A percentile compares a stretch with the other conserved stretches of the same genome.
Conservation (phyloP, 1,284 basidiomycete genomes). For the Cryptococcus sp. region DNA sequence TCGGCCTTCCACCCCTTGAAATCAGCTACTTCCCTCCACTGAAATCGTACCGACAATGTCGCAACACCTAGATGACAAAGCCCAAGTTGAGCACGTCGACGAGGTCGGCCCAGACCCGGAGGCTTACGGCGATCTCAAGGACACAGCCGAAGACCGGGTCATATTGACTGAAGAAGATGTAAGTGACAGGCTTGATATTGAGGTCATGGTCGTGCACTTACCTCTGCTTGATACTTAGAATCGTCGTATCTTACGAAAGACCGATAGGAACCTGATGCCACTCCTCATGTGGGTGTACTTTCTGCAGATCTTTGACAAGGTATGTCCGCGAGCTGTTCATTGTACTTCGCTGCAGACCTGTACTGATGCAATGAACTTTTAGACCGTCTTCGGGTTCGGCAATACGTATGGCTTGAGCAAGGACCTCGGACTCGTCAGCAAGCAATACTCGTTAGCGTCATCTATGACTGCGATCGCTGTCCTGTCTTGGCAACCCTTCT, state of each 20-base stretch:
- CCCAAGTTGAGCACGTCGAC: no score
- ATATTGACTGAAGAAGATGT: conserved; percentile 7
- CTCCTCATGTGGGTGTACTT: conserved; percentile 36
- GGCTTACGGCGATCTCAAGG: no score
- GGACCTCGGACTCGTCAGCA: conserved; percentile 18
- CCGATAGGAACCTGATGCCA: conserved; percentile 28
- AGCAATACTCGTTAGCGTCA: conserved; percentile 26
- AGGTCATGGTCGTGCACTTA: no score
- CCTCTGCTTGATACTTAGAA: background rate
- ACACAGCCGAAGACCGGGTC: background rate
- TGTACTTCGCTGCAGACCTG: no score
- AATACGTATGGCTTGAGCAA: conserved; percentile 29
- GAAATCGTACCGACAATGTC: no score
- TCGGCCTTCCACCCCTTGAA: no score
- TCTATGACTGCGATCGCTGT: conserved; percentile 25
- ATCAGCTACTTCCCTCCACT: no score
- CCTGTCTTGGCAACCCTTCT: conserved; percentile 30
- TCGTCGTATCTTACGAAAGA: conserved; percentile 23
- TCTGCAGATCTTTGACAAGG: conserved; percentile 15
- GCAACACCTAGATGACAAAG: no score
- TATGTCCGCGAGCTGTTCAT: no score
- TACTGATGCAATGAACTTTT: no score
- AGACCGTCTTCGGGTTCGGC: conserved; percentile 26
- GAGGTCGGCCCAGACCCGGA: no score
- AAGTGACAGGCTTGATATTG: background rate